A percentile compares a stretch with the other conserved stretches of the same genome.
Evolutionary conservation across 2,329 filamentous ascomycete genomes (phyloP).

Genomic region (Aspergillus novoparasiticus): DNA sequence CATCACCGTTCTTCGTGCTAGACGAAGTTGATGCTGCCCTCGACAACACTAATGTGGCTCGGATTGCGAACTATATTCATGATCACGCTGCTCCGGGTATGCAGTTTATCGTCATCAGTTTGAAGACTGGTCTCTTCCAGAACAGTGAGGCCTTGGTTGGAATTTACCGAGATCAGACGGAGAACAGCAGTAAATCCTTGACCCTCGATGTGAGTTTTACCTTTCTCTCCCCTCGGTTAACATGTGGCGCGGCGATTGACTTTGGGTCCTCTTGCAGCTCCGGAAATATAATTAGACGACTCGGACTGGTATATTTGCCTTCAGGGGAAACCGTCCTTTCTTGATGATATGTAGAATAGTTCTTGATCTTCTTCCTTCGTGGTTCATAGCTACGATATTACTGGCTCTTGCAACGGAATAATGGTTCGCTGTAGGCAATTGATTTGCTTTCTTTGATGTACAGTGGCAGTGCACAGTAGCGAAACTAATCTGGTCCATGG

Average conservation of each 20-base stretch:
- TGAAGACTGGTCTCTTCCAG: conserved; percentile 95
- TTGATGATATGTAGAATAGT: conserved; percentile 16
- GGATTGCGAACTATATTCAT: conserved; percentile 93
- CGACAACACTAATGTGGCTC: conserved; percentile 96
- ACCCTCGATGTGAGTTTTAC: conserved; percentile 83
- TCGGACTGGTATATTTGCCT: neutral
- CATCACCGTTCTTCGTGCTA: conserved; percentile 94
- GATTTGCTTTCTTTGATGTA: neutral
- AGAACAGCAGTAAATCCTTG: conserved; percentile 87
- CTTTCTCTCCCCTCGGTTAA: neutral
- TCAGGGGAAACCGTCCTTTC: neutral
- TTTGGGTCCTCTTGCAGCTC: conserved; percentile 26
- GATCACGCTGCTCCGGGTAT: conserved; percentile 94
- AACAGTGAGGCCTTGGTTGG: conserved; percentile 94
- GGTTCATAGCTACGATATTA: conserved; percentile 2
- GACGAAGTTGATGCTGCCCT: conserved; percentile 97
- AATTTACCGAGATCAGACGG: conserved; percentile 91
- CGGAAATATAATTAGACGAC: conserved; percentile 36
- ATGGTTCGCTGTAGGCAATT: neutral
- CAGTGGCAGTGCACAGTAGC: neutral
- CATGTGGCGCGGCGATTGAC: conserved; percentile 11
- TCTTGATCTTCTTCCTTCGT: conserved; percentile 1
- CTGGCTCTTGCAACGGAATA: neutral
- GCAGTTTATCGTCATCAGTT: conserved; percentile 97
- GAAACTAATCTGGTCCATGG: neutral